Evolutionary conservation across 495 filamentous ascomycete species (phyloP).

Genomic region (Parachaetomium inaequale): DNA sequence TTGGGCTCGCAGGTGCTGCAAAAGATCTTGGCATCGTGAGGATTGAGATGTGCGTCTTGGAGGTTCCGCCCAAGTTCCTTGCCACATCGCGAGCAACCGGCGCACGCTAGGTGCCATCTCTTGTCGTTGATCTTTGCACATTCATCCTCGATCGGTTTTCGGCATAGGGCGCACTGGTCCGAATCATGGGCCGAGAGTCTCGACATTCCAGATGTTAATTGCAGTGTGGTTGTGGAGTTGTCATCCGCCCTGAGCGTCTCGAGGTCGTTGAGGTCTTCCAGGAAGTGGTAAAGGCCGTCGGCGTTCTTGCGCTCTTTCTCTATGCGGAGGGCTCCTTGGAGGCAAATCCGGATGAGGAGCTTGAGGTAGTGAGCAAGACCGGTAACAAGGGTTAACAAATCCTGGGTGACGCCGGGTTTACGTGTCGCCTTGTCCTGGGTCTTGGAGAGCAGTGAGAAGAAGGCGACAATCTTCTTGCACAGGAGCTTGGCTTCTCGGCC

Average conservation of each 20-base stretch:
- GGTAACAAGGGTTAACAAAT: constrained; percentile 90
- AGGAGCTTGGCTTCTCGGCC: constrained; percentile 93
- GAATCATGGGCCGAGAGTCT: constrained; percentile 72
- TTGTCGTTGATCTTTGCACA: constrained; percentile 68
- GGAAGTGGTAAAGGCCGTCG: constrained; percentile 73
- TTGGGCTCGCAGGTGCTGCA: constrained; percentile 60
- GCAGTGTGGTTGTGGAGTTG: constrained; percentile 54
- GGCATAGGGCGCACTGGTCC: constrained; percentile 76
- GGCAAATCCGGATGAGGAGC: constrained; percentile 91
- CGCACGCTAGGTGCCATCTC: constrained; percentile 80
- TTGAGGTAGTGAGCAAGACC: constrained; percentile 98
- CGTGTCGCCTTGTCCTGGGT: constrained; percentile 85
- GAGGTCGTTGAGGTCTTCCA: constrained; percentile 72
- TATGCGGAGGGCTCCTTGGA: constrained; percentile 87
- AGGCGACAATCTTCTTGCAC: constrained; percentile 98
- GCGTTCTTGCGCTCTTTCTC: constrained; percentile 75
- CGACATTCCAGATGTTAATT: constrained; percentile 68
- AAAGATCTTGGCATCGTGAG: constrained; percentile 59
- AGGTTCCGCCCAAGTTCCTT: constrained; percentile 64
- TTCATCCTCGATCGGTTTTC: constrained; percentile 88
- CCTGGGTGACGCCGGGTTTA: constrained; percentile 93
- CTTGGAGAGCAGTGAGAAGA: constrained; percentile 90
- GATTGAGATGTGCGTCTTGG: constrained; percentile 62
- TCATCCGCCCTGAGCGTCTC: constrained; percentile 69
- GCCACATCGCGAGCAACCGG: constrained; percentile 71